These are phyloP conservation scores for Irpex lacteus DNA, from an alignment of 1,284 basidiomycete species.

Conservation along the genomic window DNA sequence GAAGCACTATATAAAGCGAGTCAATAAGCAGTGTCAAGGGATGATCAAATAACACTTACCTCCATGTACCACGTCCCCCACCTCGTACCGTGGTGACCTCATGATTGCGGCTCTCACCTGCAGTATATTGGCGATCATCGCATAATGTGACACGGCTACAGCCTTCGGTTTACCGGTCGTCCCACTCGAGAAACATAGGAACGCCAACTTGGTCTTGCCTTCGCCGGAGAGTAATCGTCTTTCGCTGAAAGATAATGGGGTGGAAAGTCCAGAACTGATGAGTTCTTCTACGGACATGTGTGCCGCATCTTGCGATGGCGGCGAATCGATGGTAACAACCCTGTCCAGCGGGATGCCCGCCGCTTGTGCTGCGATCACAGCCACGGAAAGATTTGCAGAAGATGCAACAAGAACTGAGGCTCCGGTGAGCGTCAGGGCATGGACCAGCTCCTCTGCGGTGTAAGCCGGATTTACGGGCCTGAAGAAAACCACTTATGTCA, in stretches of 20 bases:
- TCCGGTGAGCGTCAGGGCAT: slow-evolving; percentile 55
- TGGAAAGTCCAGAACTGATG: slow-evolving; percentile 49
- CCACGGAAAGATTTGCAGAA: slow-evolving; percentile 47
- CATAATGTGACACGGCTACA: slow-evolving; percentile 66
- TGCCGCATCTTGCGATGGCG: slow-evolving; percentile 4
- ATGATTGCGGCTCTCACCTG: slow-evolving; percentile 46
- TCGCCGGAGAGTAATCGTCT: slow-evolving; percentile 58
- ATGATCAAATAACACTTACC: slow-evolving; percentile 32
- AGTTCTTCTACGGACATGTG: slow-evolving; percentile 49
- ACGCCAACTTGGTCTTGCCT: slow-evolving; percentile 65
- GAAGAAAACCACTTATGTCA: slow-evolving; percentile 25
- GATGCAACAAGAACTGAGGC: slow-evolving; percentile 60
- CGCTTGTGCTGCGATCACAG: slow-evolving; percentile 48
- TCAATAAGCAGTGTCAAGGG: neutral
- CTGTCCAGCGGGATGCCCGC: slow-evolving; percentile 51
- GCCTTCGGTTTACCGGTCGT: slow-evolving; percentile 86
- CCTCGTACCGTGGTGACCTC: slow-evolving; percentile 37
- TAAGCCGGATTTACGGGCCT: slow-evolving; percentile 70
- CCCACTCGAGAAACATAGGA: slow-evolving; percentile 77
- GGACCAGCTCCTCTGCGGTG: slow-evolving; percentile 60
- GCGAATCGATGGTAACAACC: slow-evolving; percentile 51
- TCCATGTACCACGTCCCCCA: slow-evolving; percentile 54
- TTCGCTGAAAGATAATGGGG: slow-evolving; percentile 43
- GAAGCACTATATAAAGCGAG: slow-evolving; percentile 23
- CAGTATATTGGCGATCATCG: slow-evolving; percentile 63